phyloP scores from a whole-genome alignment of 2,329 filamentous ascomycete genomes.

The Stagonosporopsis tanaceti region DNA sequence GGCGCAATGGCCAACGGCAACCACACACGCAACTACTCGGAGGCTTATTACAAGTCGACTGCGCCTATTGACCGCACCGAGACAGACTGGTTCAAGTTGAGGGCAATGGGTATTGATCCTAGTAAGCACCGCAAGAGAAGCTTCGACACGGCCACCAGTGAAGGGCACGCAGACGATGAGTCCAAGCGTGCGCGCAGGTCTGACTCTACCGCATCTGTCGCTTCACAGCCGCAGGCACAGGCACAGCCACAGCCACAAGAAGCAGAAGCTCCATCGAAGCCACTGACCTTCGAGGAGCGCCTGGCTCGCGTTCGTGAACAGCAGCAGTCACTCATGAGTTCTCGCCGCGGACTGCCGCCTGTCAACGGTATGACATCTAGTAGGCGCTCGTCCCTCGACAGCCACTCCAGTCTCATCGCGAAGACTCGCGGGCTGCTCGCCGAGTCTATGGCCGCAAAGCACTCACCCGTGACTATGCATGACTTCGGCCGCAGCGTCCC shows the following conservation, averaged over 20 bases:
- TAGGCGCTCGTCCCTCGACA: constrained; percentile 23
- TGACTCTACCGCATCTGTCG: constrained; percentile 15
- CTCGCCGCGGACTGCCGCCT: constrained; percentile 17
- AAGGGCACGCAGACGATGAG: constrained; percentile 31
- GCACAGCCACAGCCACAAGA: constrained; percentile 18
- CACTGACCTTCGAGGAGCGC: constrained; percentile 30
- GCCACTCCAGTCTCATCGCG: constrained; percentile 29
- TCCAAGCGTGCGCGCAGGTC: constrained; percentile 34
- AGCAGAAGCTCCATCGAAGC: constrained; percentile 1
- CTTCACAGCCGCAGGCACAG: constrained; percentile 21
- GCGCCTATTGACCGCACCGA: constrained; percentile 54
- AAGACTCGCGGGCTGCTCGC: constrained; percentile 27
- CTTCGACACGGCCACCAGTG: constrained; percentile 37
- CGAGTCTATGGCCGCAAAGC: constrained; percentile 15
- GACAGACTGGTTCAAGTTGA: constrained; percentile 61
- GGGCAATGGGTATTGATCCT: constrained; percentile 57
- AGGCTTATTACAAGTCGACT: constrained; percentile 33
- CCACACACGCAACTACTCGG: constrained; percentile 31
- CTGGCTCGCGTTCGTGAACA: constrained; percentile 35
- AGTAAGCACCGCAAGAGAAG: constrained; percentile 43
- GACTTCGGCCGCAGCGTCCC: constrained; percentile 41
- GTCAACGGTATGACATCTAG: constrained; percentile 15
- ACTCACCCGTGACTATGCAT: constrained; percentile 23
- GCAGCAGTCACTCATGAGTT: constrained; percentile 25
- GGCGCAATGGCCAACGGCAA: constrained; percentile 8